Evolutionary conservation across 495 filamentous ascomycete genomes (phyloP).

Genomic region (Amphirosellinia nigrospora): DNA sequence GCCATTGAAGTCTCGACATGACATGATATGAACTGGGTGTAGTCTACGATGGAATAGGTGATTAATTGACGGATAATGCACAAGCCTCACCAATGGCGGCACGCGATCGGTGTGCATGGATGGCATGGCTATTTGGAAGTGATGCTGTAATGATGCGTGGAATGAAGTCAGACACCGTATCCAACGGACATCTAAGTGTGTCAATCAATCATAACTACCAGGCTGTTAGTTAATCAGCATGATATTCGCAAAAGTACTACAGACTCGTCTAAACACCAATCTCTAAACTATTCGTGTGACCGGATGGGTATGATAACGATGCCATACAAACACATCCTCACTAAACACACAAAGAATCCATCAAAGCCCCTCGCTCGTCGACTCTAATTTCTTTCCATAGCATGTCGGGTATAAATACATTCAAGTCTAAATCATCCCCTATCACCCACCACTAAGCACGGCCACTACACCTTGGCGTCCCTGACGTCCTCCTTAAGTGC

Average conservation of each 20-base stretch:
- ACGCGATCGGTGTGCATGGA: neutral
- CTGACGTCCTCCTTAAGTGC: conserved; percentile 65
- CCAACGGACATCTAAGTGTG: neutral
- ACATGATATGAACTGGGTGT: neutral
- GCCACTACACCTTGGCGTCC: conserved; percentile 59
- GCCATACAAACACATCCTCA: neutral
- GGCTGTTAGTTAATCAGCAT: neutral
- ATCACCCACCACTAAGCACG: neutral
- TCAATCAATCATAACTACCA: neutral
- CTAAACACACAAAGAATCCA: neutral
- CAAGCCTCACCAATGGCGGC: neutral
- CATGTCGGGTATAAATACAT: neutral
- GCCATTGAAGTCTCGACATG: conserved; percentile 65
- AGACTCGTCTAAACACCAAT: neutral
- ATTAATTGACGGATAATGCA: neutral
- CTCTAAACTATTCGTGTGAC: neutral
- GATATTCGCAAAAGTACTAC: neutral
- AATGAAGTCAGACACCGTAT: neutral
- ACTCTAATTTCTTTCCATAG: neutral
- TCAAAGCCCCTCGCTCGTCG: neutral
- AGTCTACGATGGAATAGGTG: neutral
- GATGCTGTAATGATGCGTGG: neutral
- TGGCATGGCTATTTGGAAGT: neutral
- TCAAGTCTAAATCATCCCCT: neutral
- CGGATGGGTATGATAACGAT: neutral